phyloP scores from a whole-genome alignment of 805 yeast species.

The Brettanomyces custersianus region DNA sequence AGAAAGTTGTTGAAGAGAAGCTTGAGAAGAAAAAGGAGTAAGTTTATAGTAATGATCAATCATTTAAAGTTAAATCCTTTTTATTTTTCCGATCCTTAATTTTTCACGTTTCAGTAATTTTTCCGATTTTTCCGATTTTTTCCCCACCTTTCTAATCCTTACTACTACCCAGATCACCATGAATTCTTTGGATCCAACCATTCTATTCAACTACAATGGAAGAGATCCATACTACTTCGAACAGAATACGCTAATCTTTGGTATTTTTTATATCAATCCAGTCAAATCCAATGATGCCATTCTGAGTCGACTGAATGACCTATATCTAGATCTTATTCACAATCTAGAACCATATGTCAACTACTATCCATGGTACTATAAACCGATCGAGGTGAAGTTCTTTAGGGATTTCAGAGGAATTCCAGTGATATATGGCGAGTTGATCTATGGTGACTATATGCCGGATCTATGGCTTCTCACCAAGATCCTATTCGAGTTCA shows the following conservation, averaged over 20 bases:
- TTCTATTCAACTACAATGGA: conserved; percentile 4
- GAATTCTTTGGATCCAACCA: not conserved
- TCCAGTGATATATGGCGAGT: conserved; percentile 29
- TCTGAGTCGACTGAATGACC: conserved; percentile 6
- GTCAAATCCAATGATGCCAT: conserved; percentile 15
- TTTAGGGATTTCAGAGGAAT: conserved; percentile 5
- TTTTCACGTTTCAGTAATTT: too few species aligned
- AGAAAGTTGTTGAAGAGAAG: conserved; percentile 1
- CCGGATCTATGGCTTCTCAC: conserved; percentile 39
- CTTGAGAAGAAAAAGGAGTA: not conserved
- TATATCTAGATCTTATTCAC: conserved; percentile 9
- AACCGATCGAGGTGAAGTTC: conserved; percentile 17
- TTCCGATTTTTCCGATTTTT: too few species aligned
- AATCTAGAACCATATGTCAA: conserved; percentile 28
- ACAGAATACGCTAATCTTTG: conserved; percentile 15
- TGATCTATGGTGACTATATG: conserved; percentile 34
- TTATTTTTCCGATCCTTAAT: too few species aligned
- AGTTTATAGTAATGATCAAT: too few species aligned
- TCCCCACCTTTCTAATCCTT: too few species aligned
- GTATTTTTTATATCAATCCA: conserved; percentile 25
- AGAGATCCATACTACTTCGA: conserved; percentile 17
- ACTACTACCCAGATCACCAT: too few species aligned
- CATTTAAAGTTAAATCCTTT: too few species aligned
- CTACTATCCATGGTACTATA: conserved; percentile 34
- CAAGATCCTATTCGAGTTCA: conserved; percentile 29